Base-by-base conservation (phyloP, 176 grass and related monocot genomes). In the Poa pratensis region DNA sequence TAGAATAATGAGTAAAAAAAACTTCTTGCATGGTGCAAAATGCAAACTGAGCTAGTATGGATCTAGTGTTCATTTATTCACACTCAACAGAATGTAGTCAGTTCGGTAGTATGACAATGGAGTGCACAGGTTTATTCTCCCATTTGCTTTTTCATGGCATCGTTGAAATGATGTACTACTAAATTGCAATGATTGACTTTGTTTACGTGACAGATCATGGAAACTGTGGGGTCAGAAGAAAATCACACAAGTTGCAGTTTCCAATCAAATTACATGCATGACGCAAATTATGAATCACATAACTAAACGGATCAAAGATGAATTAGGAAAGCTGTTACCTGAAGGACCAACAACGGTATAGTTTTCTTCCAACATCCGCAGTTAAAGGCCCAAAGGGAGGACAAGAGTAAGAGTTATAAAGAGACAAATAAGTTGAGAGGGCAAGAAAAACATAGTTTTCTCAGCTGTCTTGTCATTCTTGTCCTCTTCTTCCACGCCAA, bases 351-450 rank as follows among this genome's bases (percentile, higher is more conserved):
- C 23, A 18, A 48, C 53, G 54, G 53, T 80, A 83, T 87, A 52
- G 9, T 24, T 15, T 54, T 87, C 69, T 84, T 87, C 51, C 64
- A 80, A 78, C 58, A 80, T 78, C 59, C 68, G 76, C 84, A 63
- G 40, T 64, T 62, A 52, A 9, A 80, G 61, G 81, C 61, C 28
- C 40, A 84, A 76, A 83, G 5, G 85, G 86, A 84, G 76, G 69
- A 55, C 51, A 76, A 77, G 80, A 84, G 68, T 52, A 80, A 80
- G 89, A 91, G 76, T 57, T 87, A 84, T 91, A 87, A 57, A 35
- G 76, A 80, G 59, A 91, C 30, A 84, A 69, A 68, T 43, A 80
- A 71, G 76, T 84, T 18, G 65, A 87, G 9, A 80, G 87, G 80
- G 53, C 75, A 74, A 83, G 46, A 67, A 78, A 83, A 23, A 51